Conservation (phyloP, 352 stramenopile genomes). For the Globisporangium lucens region DNA sequence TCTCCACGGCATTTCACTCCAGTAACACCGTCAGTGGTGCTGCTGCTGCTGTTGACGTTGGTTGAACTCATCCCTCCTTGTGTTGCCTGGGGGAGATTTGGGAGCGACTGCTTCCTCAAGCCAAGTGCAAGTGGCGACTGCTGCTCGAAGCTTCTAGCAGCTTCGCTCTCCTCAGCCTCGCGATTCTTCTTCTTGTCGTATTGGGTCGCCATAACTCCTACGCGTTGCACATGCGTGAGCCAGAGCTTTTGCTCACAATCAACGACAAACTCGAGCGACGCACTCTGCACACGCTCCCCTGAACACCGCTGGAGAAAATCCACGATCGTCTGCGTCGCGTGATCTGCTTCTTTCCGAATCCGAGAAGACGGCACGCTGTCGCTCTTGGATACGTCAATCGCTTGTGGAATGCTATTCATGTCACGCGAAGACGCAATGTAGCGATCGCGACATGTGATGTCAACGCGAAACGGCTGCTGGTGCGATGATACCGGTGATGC, state of each 20-base stretch:
- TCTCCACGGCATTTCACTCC: constrained; percentile 56
- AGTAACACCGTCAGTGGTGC: background rate
- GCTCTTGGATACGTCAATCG: background rate
- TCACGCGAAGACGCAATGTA: constrained; percentile 9
- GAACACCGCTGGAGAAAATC: constrained; percentile 22
- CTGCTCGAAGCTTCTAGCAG: background rate
- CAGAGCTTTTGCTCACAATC: constrained; percentile 33
- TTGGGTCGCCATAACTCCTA: constrained; percentile 7
- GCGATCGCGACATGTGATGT: constrained; percentile 16
- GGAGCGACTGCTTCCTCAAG: constrained; percentile 31
- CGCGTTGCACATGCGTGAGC: constrained; percentile 33
- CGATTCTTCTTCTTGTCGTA: background rate
- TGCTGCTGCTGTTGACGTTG: constrained; percentile 6
- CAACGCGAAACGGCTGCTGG: constrained; percentile 14
- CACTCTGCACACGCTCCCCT: constrained; percentile 18
- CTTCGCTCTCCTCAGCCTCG: background rate
- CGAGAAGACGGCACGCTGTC: background rate
- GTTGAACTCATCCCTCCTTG: background rate
- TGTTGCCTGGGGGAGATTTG: constrained; percentile 27
- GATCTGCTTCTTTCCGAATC: constrained; percentile 29
- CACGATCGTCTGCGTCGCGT: constrained; percentile 20
- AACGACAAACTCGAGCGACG: constrained; percentile 34
- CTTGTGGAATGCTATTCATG: background rate
- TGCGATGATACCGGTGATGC: constrained; percentile 6
- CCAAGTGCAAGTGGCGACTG: background rate